Conservation (phyloP, 2,329 filamentous ascomycete species). For the Hortaea sp. region DNA sequence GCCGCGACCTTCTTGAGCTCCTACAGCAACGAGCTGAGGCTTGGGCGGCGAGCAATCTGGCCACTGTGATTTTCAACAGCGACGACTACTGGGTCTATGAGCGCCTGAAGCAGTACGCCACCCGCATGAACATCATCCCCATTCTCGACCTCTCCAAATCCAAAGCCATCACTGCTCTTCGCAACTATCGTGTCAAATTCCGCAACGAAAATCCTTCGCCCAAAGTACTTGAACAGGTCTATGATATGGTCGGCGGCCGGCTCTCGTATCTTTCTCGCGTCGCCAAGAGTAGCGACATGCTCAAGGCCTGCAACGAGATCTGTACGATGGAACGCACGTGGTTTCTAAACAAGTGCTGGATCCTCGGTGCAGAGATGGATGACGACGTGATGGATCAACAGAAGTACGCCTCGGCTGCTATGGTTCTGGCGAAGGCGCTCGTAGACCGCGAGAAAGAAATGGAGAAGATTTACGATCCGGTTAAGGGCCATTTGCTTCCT, state of each 20-base stretch:
- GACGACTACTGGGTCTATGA: conserved; percentile 99
- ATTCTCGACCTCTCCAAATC: conserved; percentile 72
- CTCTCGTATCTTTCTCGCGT: conserved; percentile 82
- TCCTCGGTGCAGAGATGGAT: conserved; percentile 69
- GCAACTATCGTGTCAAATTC: conserved; percentile 72
- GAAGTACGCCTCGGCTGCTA: conserved; percentile 87
- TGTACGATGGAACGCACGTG: conserved; percentile 63
- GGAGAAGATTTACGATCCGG: conserved; percentile 51
- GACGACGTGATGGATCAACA: conserved; percentile 98
- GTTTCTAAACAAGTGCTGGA: conserved; percentile 72
- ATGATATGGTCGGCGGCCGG: conserved; percentile 76
- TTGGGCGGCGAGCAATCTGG: conserved; percentile 86
- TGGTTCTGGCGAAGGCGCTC: conserved; percentile 83
- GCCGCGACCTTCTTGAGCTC: conserved; percentile 85
- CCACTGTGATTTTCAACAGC: conserved; percentile 88
- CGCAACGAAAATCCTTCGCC: conserved; percentile 49
- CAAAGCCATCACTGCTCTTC: conserved; percentile 66
- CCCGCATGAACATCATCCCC: conserved; percentile 86
- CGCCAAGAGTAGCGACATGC: conserved; percentile 76
- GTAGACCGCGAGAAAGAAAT: conserved; percentile 70
- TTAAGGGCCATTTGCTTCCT: conserved; percentile 65
- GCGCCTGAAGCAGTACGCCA: conserved; percentile 80
- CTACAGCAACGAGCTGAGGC: conserved; percentile 92
- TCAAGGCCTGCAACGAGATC: conserved; percentile 64
- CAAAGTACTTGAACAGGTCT: conserved; percentile 62